A percentile compares a stretch with the other conserved stretches of the same genome.
These are phyloP conservation scores for Clonostachys rhizophaga DNA, from an alignment of 2,329 filamentous ascomycete genomes.

Conservation along the genomic window DNA sequence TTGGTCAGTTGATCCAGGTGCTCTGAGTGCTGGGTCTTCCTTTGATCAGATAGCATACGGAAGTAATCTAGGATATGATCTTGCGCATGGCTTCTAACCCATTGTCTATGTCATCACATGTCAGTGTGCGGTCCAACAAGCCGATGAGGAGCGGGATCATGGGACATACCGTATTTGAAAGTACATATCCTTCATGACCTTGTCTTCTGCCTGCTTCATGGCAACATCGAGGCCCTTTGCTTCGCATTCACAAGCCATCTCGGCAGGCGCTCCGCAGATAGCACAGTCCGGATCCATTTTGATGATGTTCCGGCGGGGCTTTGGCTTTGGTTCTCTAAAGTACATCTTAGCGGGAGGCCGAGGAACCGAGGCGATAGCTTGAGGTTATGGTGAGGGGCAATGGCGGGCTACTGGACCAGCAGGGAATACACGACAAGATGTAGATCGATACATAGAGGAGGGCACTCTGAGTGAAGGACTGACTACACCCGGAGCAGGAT, in stretches of 20 bases:
- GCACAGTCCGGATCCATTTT: conserved; percentile 69
- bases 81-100: conserved; percentile 62
- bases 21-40: conserved; percentile 50
- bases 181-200: conserved; percentile 60
- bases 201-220: conserved; percentile 56
- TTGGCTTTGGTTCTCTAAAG: conserved; percentile 28
- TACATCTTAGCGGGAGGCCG: conserved; percentile 35
- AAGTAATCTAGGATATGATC: conserved; percentile 67
- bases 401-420: no score
- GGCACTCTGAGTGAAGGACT: no score
- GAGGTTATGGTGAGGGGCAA: no score
- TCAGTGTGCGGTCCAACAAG: not conserved
- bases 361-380: no score
- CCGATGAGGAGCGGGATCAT: conserved; percentile 1
- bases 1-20: conserved; percentile 52
- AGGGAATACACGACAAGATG: no score
- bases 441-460: no score
- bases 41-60: conserved; percentile 53
- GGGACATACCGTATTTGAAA: conserved; percentile 55
- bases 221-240: conserved; percentile 59
- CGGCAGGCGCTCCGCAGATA: conserved; percentile 58
- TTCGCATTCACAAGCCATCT: conserved; percentile 59
- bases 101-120: conserved; percentile 34
- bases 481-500: no score
- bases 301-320: conserved; percentile 39